Base-by-base conservation (phyloP, 208 protist genomes). In the Crithidia thermophila region DNA sequence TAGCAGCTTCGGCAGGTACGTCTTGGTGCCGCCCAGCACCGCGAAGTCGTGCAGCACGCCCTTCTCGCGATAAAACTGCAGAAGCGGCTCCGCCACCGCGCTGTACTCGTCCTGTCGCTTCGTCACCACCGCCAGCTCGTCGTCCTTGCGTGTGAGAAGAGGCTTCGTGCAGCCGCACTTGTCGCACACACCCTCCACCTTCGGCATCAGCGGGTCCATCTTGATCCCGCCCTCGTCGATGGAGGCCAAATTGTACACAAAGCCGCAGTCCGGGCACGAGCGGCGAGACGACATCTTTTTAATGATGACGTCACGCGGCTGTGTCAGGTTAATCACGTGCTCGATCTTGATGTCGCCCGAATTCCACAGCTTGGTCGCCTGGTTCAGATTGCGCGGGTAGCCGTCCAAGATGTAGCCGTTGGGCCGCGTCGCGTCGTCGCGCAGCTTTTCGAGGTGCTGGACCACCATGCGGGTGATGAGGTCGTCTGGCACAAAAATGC, bases 381-480 rank as follows among this genome's bases (percentile, higher is more conserved):
- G 96, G n/a, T 63, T 62, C 4, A 93, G 27, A 39, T 92, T 98
- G 53, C 96, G 81, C 30, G 96, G 96, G 72, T 90, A 98, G 28
- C 96, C 96, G 65, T 98, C 96, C 14, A 98, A 64, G 21, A 98
- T 82, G 81, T 92, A 98, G 21, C 86, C 84, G 42, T 83, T 61
- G 3, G 61, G 67, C 16, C 61, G 33, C 20, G 72, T 28, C 28
- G 45, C 63, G 55, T 64, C 49, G 0, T 49, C 45, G 23, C 28
- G 33, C 18, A 80, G 45, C 20, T 14, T 58, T 16, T 40, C 57
- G 9, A 93, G 57, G 50, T 78, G 68, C 36, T 75, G 55, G 23
- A 59, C 53, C 30, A 97, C 77, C 51, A 95, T 78, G 13, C 86
- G 51, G n/a, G 82, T 69, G 46, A 97, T 85, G 23, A 96, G 65